Conservation (phyloP, 2,329 filamentous ascomycete species). For the Dothistroma septosporum region DNA sequence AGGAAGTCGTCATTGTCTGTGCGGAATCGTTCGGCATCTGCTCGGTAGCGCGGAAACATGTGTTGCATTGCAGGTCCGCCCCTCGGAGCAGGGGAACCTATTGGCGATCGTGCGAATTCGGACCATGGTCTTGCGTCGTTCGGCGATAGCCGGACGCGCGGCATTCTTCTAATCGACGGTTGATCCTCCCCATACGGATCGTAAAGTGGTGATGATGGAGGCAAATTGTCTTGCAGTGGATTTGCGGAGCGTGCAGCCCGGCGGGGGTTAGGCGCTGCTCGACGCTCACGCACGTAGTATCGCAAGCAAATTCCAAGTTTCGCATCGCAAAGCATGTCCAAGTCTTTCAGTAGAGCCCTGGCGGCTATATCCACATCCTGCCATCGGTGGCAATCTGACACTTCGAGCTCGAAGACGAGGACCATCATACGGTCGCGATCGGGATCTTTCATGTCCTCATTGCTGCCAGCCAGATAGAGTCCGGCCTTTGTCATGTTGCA, state of each 20-base stretch:
- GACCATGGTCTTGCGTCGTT: background rate
- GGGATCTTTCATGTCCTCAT: background rate
- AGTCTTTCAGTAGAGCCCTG: background rate
- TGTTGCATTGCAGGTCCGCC: background rate
- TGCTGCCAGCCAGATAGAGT: slow-evolving; percentile 8
- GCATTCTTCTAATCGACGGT: background rate
- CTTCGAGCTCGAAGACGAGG: slow-evolving; percentile 13
- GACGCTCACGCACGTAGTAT: background rate
- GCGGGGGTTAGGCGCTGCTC: background rate
- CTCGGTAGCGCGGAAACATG: background rate
- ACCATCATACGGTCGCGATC: slow-evolving; percentile 11
- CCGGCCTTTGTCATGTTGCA: background rate
- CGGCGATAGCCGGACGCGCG: background rate
- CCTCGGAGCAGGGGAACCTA: background rate
- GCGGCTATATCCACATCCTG: slow-evolving; percentile 1
- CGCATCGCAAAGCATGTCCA: background rate
- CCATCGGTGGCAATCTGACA: slow-evolving; percentile 2
- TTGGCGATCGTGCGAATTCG: background rate
- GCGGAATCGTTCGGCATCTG: background rate
- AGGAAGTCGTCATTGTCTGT: background rate
- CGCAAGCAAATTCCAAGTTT: background rate
- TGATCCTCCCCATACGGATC: background rate
- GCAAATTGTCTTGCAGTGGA: background rate
- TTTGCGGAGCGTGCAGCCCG: background rate
- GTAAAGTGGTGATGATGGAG: background rate